phyloP scores from a whole-genome alignment of 1,284 basidiomycete genomes.

The Malassezia restricta region DNA sequence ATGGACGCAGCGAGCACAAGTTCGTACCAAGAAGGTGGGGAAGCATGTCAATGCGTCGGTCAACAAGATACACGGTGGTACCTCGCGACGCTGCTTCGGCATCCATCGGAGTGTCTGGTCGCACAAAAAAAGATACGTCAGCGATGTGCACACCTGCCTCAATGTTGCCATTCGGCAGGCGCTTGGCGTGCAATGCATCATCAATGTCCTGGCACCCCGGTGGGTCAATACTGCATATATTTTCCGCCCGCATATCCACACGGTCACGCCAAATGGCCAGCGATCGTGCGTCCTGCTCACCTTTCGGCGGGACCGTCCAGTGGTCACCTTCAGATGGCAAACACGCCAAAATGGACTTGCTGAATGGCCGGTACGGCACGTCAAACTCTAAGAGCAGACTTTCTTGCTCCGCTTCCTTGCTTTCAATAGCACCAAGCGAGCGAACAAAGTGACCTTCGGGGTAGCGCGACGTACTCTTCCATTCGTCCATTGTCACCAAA shows the following conservation, averaged over 20 bases:
- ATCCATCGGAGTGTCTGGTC: slow-evolving; percentile 89
- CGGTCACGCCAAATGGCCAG: slow-evolving; percentile 66
- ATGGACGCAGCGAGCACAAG: slow-evolving; percentile 80
- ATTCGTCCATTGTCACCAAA: slow-evolving; percentile 83
- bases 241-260: slow-evolving; percentile 72
- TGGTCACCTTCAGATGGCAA: slow-evolving; percentile 75
- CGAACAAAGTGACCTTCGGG: slow-evolving; percentile 96
- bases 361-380: slow-evolving; percentile 91
- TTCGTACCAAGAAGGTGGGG: slow-evolving; percentile 89
- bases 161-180: slow-evolving; percentile 81
- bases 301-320: slow-evolving; percentile 84
- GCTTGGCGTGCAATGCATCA: slow-evolving; percentile 88
- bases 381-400: slow-evolving; percentile 87
- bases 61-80: slow-evolving; percentile 95
- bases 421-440: slow-evolving; percentile 76
- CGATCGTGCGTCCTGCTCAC: slow-evolving; percentile 12
- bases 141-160: slow-evolving; percentile 98
- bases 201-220: slow-evolving; percentile 97
- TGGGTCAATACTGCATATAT: slow-evolving; percentile 94
- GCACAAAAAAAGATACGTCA: slow-evolving; percentile 94
- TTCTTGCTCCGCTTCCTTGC: slow-evolving; percentile 92
- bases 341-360: slow-evolving; percentile 82
- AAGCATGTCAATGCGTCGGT: slow-evolving; percentile 98
- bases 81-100: slow-evolving; percentile 85
- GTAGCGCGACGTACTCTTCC: slow-evolving; percentile 75